Base-by-base conservation (phyloP, 345 rosid genomes). In the Moricandia arvensis region DNA sequence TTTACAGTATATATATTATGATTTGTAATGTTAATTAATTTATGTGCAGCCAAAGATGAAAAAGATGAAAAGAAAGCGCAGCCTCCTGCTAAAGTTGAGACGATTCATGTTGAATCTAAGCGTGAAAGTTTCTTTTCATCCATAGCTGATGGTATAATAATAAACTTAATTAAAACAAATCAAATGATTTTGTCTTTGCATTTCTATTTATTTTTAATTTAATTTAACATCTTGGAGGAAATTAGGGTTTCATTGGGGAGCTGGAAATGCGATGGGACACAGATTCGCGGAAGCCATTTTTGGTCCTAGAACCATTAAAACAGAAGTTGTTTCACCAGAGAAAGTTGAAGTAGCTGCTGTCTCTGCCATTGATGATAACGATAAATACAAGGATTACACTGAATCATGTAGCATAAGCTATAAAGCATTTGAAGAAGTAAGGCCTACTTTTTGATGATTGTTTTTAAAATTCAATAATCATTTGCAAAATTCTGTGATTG, bases 261-360 rank as follows among this genome's bases (percentile, higher is more conserved):
- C 6, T 60, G 75, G 68, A 60, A 30, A 18, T 61, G 59, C 51
- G 7, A 51, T 73, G 55, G 76, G 63, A 10, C 76, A 53, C 13
- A 63, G 63, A 53, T 73, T 63, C 43, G 4, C 37, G 15, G 69
- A 35, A 35, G 13, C 54, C 63, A 73, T 63, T 15, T 53, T 53
- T 54, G 76, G 76, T 53, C 76, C 69, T 73, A 33, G 69, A 53
- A 73, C 69, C 30, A 54, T 63, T 16, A 53, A 21, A 73, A 33
- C 43, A 51, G 70, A 73, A 29, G 5, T 7, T 51, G 63, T 16
- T n/a, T 1, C 15, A 73, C 54, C 55, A 51, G 41, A 72, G 15
- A 73, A 16, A 27, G 64, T 5, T 27, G 57, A 73, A 64, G 64
- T 64, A 55, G 71, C 77, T 64, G 16, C 43, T 64, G 7, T 73